Conservation (phyloP, 176 grass and related monocot genomes). For the Tuctoria greenei region DNA sequence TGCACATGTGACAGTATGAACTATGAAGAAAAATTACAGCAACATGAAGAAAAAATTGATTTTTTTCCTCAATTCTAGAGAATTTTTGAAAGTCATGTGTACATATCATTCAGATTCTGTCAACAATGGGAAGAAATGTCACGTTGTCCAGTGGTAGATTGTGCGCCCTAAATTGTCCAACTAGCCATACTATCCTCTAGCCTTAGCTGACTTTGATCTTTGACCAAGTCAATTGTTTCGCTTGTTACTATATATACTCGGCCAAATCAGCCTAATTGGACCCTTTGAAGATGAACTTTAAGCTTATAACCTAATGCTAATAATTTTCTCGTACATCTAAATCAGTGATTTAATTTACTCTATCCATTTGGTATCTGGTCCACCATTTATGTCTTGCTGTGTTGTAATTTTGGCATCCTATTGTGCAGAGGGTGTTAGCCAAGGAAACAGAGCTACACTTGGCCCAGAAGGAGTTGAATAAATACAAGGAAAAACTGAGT, state of each 20-base stretch:
- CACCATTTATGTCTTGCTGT: conserved; percentile 20
- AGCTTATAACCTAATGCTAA: conserved; percentile 13
- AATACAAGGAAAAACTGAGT: conserved; percentile 84
- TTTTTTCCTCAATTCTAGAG: too few species aligned
- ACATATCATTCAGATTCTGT: neutral
- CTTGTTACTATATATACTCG: neutral
- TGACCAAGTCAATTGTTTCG: neutral
- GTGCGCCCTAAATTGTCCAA: neutral
- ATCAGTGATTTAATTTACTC: neutral
- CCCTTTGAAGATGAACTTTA: conserved; percentile 11
- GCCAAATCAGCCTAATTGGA: neutral
- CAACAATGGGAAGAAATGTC: neutral
- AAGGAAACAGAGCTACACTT: conserved; percentile 93
- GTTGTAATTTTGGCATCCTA: conserved; percentile 31
- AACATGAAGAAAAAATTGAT: neutral
- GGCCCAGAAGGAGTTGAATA: conserved; percentile 85
- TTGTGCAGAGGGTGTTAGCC: conserved; percentile 59
- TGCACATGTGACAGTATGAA: neutral
- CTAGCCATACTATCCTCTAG: neutral
- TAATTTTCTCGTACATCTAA: conserved; percentile 16
- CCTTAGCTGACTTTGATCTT: neutral
- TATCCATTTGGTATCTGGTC: conserved; percentile 31
- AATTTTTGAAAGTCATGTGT: too few species aligned
- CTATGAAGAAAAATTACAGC: neutral
- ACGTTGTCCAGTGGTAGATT: neutral